These are phyloP conservation scores for Paecilomyces niveus DNA, from an alignment of 2,329 filamentous ascomycete species.

Conservation along the genomic window DNA sequence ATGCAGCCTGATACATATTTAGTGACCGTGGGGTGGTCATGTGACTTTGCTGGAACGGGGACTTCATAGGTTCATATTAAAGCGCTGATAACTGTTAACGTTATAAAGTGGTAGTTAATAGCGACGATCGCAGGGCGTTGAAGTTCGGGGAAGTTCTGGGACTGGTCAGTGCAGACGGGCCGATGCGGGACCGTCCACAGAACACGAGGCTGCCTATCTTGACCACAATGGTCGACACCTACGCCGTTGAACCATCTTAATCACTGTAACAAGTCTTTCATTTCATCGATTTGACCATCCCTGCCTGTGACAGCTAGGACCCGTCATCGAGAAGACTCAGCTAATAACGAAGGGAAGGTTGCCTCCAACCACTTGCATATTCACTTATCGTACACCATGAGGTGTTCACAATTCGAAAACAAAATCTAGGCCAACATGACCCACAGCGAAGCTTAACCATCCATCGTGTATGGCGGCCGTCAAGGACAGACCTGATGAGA, in stretches of 20 bases:
- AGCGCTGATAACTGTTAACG: no score
- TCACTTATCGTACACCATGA: background rate
- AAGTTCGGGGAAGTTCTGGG: background rate
- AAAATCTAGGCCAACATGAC: background rate
- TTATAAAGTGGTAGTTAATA: no score
- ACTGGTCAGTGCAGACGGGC: background rate
- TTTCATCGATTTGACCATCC: background rate
- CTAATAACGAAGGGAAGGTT: background rate
- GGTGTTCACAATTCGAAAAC: background rate
- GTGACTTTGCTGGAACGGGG: slow-evolving; percentile 2
- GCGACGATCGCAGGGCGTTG: background rate
- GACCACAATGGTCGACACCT: background rate
- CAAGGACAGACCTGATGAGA: background rate
- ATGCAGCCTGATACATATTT: slow-evolving; percentile 31
- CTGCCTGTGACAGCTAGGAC: background rate
- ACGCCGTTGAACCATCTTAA: background rate
- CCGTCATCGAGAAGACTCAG: background rate
- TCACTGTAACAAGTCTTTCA: background rate
- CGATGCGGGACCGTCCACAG: background rate
- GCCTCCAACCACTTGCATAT: background rate
- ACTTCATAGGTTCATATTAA: background rate
- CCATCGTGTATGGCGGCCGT: background rate
- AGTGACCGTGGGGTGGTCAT: slow-evolving; percentile 10
- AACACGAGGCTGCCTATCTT: background rate
- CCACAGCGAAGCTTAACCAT: background rate